Percentiles rank a stretch among this genome's conserved stretches.
phyloP scores from a whole-genome alignment of 1,284 basidiomycete genomes.

The Vanrija sp. region DNA sequence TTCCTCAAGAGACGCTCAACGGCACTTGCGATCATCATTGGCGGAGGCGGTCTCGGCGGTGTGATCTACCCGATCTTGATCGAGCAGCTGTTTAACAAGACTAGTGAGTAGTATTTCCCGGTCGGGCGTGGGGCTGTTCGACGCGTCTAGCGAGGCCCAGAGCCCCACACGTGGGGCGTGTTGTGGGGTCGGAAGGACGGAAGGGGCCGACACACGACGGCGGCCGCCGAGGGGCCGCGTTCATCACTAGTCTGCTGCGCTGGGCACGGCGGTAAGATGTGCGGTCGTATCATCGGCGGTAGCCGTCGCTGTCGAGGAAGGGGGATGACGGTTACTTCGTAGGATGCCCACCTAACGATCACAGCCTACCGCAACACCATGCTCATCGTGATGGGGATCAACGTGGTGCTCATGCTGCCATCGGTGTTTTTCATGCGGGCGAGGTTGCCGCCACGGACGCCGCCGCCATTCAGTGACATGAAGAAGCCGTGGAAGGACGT shows the following conservation, averaged over 20 bases:
- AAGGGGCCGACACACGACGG: too few species aligned
- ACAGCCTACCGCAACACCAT: constrained; percentile 25
- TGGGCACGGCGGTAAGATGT: too few species aligned
- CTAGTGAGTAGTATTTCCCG: constrained; percentile 4
- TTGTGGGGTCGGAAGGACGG: too few species aligned
- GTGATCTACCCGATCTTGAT: constrained; percentile 24
- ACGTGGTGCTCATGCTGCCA: constrained; percentile 23
- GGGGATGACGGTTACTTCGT: too few species aligned
- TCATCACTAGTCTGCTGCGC: too few species aligned
- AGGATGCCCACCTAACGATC: too few species aligned
- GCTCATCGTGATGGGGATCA: constrained; percentile 18
- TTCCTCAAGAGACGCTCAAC: constrained; percentile 36
- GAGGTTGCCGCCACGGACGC: constrained; percentile 18
- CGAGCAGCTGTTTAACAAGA: constrained; percentile 9
- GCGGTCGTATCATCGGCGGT: too few species aligned
- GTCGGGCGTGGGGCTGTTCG: background rate
- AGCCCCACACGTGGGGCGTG: background rate
- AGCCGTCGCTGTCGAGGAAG: too few species aligned
- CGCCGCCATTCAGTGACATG: constrained; percentile 13
- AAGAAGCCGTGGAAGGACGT: constrained; percentile 11
- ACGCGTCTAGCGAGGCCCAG: too few species aligned
- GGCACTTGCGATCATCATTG: constrained; percentile 37
- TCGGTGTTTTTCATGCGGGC: constrained; percentile 21
- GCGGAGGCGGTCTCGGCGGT: constrained; percentile 40
- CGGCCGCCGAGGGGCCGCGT: too few species aligned